Percentiles rank a stretch among this genome's conserved stretches.
Evolutionary conservation across 768 basidiomycete species (phyloP).

Genomic region (Pleurotus pulmonarius): DNA sequence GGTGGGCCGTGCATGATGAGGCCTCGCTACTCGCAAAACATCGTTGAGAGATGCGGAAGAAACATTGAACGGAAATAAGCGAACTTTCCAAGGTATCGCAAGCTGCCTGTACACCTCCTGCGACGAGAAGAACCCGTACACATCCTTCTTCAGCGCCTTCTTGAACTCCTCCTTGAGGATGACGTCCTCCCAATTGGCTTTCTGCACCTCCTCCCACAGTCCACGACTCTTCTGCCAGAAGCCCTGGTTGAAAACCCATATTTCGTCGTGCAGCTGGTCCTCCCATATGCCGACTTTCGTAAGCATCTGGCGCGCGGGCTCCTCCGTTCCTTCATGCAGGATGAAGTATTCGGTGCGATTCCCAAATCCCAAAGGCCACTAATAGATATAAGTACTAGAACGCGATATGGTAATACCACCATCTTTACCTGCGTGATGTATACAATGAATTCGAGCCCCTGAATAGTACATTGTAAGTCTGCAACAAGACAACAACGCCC

Average conservation of each 20-base stretch:
- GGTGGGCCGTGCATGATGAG: slow-evolving; percentile 84
- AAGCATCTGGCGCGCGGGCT: slow-evolving; percentile 47
- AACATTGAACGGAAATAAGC: background rate
- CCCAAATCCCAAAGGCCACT: slow-evolving; percentile 30
- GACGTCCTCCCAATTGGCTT: slow-evolving; percentile 71
- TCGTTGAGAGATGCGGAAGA: background rate
- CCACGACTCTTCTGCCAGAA: slow-evolving; percentile 60
- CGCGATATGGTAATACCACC: slow-evolving; percentile 2
- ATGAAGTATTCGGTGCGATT: slow-evolving; percentile 38
- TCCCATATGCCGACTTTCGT: slow-evolving; percentile 48
- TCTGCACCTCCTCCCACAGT: slow-evolving; percentile 61
- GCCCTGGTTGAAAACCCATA: slow-evolving; percentile 75
- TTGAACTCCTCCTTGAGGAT: slow-evolving; percentile 72
- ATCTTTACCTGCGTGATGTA: slow-evolving; percentile 45
- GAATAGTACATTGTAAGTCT: background rate
- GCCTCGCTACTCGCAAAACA: slow-evolving; percentile 50
- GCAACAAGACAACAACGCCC: background rate
- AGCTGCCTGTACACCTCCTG: slow-evolving; percentile 70
- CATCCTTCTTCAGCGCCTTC: slow-evolving; percentile 62
- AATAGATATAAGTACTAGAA: background rate
- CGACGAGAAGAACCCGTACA: slow-evolving; percentile 78
- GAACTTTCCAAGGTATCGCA: slow-evolving; percentile 80
- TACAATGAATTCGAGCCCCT: slow-evolving; percentile 57
- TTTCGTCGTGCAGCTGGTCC: slow-evolving; percentile 58
- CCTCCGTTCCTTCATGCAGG: slow-evolving; percentile 58